Base-by-base conservation (phyloP, 2,329 filamentous ascomycete genomes). In the Apiospora aurea region DNA sequence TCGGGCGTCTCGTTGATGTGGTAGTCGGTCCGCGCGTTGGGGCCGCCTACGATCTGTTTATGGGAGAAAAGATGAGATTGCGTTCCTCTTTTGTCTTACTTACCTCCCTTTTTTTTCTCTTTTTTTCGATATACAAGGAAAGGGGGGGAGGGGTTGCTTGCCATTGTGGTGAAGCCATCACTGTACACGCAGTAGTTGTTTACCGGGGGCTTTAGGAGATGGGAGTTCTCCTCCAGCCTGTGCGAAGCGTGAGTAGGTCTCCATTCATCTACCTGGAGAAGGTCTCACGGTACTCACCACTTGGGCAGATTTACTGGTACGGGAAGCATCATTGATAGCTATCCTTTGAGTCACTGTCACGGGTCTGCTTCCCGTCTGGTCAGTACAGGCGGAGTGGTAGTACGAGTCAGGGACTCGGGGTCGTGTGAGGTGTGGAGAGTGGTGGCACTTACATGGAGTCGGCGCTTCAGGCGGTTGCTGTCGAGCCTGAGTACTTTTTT, bases 111-210 rank as follows among this genome's bases (percentile, higher is more conserved):
- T 18, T 41, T 24, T 10, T 4, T 24, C 11, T 41, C n/a, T 24
- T 21, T 51, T 6, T 7, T 49, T 49, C 18, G 26, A 29, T 29
- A 3, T 49, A n/a, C 18, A 21, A 49, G n/a, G 14, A 16, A 38
- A 24, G 68, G 10, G 64, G 34, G 43, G 13, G 38, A 18, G 49
- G 66, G 53, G 47, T 44, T 29, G 75, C 78, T 69, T 79, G 92
- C 91, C 93, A 96, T 96, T 80, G 96, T 93, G 57, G 92, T 95
- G 73, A 96, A 89, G 79, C 90, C 89, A 71, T 93, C 89, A 81
- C 97, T 93, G 85, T 97, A 97, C 79, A 98, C 94, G 85, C 95
- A 98, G 86, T 96, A 97, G 85, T 98, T 98, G 85, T 98, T 98
- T 79, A 98, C 92, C 1, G 96, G 96, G 0, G 96, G 96, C 82